phyloP scores from a whole-genome alignment of 768 basidiomycete species.

The Serendipita indica region DNA sequence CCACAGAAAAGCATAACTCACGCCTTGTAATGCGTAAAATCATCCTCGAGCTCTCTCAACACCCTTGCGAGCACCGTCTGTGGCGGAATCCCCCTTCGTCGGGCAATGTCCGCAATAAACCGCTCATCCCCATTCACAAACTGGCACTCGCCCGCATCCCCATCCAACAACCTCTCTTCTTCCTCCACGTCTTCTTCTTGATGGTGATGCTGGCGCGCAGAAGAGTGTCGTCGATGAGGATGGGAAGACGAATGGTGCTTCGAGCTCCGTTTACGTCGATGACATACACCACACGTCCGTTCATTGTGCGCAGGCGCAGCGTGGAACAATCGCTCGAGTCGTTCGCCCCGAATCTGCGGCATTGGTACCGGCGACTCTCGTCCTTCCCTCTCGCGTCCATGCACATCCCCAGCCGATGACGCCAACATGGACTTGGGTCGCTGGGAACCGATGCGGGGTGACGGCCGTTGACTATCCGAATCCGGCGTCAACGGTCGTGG shows the following conservation, averaged over 20 bases:
- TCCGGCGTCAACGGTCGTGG: not conserved
- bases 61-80: constrained; percentile 79
- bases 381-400: not conserved
- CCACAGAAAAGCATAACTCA: constrained; percentile 30
- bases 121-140: not conserved
- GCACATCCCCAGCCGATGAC: too few species aligned
- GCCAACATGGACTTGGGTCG: too few species aligned
- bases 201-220: not conserved
- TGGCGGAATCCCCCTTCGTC: constrained; percentile 41
- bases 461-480: not conserved
- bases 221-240: not conserved
- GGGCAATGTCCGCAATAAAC: constrained; percentile 12
- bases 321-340: constrained; percentile 69
- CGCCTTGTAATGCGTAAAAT: constrained; percentile 92
- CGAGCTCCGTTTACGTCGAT: constrained; percentile 23
- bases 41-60: constrained; percentile 79
- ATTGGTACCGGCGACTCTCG: constrained; percentile 30
- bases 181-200: constrained; percentile 20
- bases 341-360: constrained; percentile 67
- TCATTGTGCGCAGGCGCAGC: constrained; percentile 62
- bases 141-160: constrained; percentile 23
- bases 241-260: not conserved
- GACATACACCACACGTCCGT: constrained; percentile 53
- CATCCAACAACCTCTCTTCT: constrained; percentile 37
- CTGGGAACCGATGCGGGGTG: not conserved